Base-by-base conservation (phyloP, 495 filamentous ascomycete species). In the Penicillium cinerascens region DNA sequence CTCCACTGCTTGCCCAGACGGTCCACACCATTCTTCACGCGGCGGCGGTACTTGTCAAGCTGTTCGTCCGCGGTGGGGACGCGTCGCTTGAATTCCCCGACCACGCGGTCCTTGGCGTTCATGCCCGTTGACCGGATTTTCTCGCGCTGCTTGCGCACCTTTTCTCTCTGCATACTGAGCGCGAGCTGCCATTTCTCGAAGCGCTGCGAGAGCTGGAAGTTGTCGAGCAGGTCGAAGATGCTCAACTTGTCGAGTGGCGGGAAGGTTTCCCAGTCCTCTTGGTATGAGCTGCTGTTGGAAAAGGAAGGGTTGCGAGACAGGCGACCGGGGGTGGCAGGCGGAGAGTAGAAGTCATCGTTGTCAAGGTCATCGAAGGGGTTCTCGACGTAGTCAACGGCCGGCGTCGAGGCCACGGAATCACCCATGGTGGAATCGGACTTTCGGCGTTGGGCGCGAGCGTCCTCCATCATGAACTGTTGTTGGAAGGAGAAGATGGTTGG, bases 201-300 rank as follows among this genome's bases (percentile, higher is more conserved):
- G 49, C 89, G 86, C 57, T 92, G 86, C 1, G 91, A 85, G 42
- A 98, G 80, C 0, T 93, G 88, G 56, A 98, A 84, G 63, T 95
- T 96, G 69, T 97, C 95, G 45, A 98, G 80, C 18, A 97, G 75
- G 64, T 98, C 93, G 54, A 97, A 91, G 38, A 97, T 81, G 20
- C 88, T 92, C 51, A 97, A 76, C 47, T 89, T 87, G 63, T 98
- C 93, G n/a, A 96, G 74, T 4, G 93, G 90, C 16, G 93, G 89
- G 41, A 87, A 85, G 0, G 84, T 81, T 54, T 92, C 89, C 88
- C 88, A 92, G 66, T 95, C 91, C 63, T 97, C 90, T 49, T 90
- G 88, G 55, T 85, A 89, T 8, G 85, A 84, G 69, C 84, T 88
- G 64, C 84, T 87, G 42, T 80, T 82, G 22, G 87, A 89, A 63